Evolutionary conservation across 257 asterid genomes (phyloP).

Genomic region (Solanum acaule): DNA sequence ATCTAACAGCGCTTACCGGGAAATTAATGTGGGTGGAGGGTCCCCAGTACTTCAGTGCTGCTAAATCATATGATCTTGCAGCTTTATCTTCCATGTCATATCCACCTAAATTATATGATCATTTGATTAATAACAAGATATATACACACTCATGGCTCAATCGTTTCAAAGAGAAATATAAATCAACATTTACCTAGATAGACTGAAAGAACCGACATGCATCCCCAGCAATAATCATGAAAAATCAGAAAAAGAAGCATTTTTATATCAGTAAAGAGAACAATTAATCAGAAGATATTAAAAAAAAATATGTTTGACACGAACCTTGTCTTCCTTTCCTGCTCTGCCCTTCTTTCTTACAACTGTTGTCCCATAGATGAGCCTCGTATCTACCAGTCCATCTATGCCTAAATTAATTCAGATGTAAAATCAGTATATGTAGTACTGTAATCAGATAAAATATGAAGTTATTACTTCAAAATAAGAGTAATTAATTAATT

Average conservation of each 20-base stretch:
- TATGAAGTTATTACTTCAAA: not conserved
- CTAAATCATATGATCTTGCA: constrained; percentile 93
- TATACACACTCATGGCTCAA: not conserved
- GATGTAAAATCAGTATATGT: not conserved
- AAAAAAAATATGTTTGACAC: not conserved
- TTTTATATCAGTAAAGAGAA: not conserved
- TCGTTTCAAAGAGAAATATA: not conserved
- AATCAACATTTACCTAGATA: constrained; percentile 55
- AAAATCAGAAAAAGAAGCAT: not conserved
- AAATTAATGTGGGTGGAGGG: constrained; percentile 90
- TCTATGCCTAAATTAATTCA: constrained; percentile 51
- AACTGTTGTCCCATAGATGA: constrained; percentile 96
- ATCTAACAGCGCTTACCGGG: constrained; percentile 33
- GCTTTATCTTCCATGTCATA: constrained; percentile 99
- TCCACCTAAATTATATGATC: constrained; percentile 46
- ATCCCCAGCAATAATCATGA: constrained; percentile 16
- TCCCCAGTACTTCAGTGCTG: constrained; percentile 98
- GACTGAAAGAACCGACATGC: constrained; percentile 35
- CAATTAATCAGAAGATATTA: not conserved
- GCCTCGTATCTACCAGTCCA: constrained; percentile 99
- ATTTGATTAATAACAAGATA: not conserved
- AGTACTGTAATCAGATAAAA: not conserved
- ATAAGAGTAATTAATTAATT: not conserved
- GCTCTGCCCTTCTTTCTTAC: constrained; percentile 98
- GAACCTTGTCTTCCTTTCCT: constrained; percentile 97